phyloP scores from a whole-genome alignment of 768 basidiomycete genomes.

The Chalciporus pseudorubinellus region DNA sequence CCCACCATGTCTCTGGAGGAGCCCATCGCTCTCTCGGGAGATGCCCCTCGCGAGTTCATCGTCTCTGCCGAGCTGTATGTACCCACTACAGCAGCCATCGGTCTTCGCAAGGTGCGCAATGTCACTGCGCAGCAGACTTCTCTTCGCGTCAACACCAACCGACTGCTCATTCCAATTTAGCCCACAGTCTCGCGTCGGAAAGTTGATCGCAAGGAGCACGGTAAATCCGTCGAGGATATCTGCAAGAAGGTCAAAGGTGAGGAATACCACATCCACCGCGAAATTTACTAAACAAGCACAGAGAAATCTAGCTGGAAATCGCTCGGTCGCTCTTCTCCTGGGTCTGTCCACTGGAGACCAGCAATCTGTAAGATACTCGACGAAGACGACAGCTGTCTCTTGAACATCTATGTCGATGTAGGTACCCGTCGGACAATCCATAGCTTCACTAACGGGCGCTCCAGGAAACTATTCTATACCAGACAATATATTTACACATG shows the following conservation, averaged over 20 bases:
- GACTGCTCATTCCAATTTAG: slow-evolving; percentile 30
- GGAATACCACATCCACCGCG: slow-evolving; percentile 3
- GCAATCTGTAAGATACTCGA: slow-evolving; percentile 71
- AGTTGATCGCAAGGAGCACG: slow-evolving; percentile 48
- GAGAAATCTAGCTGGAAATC: slow-evolving; percentile 75
- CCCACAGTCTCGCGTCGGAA: slow-evolving; percentile 51
- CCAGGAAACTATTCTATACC: slow-evolving; percentile 71
- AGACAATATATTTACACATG: slow-evolving; percentile 69
- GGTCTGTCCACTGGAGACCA: slow-evolving; percentile 65
- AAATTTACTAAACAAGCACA: slow-evolving; percentile 26
- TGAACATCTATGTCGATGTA: slow-evolving; percentile 78
- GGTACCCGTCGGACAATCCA: neutral
- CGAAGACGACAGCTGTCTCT: slow-evolving; percentile 61
- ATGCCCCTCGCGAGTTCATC: slow-evolving; percentile 48
- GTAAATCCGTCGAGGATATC: slow-evolving; percentile 41
- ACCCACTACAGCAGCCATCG: slow-evolving; percentile 46
- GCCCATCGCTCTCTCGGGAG: neutral
- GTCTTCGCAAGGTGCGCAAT: slow-evolving; percentile 57
- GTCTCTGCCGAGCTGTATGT: slow-evolving; percentile 63
- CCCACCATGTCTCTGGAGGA: slow-evolving; percentile 5
- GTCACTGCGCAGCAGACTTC: too few species aligned
- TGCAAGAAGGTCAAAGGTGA: slow-evolving; percentile 61
- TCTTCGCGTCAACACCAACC: neutral
- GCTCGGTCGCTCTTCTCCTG: slow-evolving; percentile 48
- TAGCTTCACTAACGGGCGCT: slow-evolving; percentile 10